Base-by-base conservation (phyloP, 495 filamentous ascomycete species). In the Xylaria bambusicola region DNA sequence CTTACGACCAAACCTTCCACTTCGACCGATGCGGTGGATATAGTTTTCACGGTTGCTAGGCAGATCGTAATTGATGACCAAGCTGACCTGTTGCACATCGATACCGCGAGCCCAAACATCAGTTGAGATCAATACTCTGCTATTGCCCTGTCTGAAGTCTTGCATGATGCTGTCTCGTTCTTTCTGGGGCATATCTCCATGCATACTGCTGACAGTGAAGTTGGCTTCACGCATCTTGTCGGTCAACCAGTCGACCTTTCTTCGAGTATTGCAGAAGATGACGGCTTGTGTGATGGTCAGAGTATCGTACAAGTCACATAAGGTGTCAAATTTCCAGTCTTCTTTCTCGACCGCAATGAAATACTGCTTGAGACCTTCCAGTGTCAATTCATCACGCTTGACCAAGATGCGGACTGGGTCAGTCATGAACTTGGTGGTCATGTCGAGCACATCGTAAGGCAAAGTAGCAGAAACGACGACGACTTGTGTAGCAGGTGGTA, bases 371-470 rank as follows among this genome's bases (percentile, higher is more conserved):
- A 99, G 86, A 60, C 94, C 94, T 76, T 99, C 94, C 29, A 99
- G 85, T 8, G 94, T 99, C 79, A 99, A 82, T 74, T 99, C 94
- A 73, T 97, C 94, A 87, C 92, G 92, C 86, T 99, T 98, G 71
- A 99, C 94, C n/a, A 99, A 79, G 66, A 99, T 96, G 62, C 94
- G 91, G 29, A 99, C 94, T 18, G 94, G 95, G 69, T 99, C 94
- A 12, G 91, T 95, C 94, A 99, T 99, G 84, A 99, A 99, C 75
- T 98, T 98, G 54, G 95, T 98, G 3, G 94, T 99, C 86, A 99
- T 93, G 75, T 99, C 94, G 54, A 99, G 83, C 17, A 99, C 94
- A 74, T 99, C 94, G 77, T 99, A 92, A 21, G 94, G 94, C 44
- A 99, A 86, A 17, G 94, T 99, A 66, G 94, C 94, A 4, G 94